These are phyloP conservation scores for Metarhizium anisopliae DNA, from an alignment of 2,329 filamentous ascomycete species.

Conservation along the genomic window DNA sequence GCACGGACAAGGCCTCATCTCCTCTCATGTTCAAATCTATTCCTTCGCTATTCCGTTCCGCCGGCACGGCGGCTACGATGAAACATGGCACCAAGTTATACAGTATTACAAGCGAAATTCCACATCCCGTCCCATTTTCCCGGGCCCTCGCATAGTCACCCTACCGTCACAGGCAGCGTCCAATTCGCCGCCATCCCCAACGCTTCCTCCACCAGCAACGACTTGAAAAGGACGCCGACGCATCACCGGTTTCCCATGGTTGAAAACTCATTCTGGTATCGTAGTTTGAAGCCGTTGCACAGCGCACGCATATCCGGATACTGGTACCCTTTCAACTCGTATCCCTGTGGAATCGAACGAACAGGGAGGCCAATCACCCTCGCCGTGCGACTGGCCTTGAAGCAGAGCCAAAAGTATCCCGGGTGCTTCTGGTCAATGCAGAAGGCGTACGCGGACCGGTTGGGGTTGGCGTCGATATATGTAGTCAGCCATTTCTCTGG, in stretches of 20 bases:
- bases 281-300: slow-evolving; percentile 93
- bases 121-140: background rate
- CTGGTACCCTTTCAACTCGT: slow-evolving; percentile 76
- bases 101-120: background rate
- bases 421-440: slow-evolving; percentile 88
- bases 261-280: slow-evolving; percentile 57
- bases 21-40: background rate
- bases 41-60: background rate
- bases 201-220: no score
- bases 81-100: background rate
- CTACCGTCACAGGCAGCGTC: background rate
- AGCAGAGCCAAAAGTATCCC: slow-evolving; percentile 92
- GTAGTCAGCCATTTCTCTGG: slow-evolving; percentile 91
- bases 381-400: slow-evolving; percentile 78
- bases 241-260: slow-evolving; percentile 42
- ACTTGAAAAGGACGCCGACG: background rate
- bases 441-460: slow-evolving; percentile 88
- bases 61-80: background rate
- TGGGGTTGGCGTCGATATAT: slow-evolving; percentile 93
- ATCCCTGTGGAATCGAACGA: slow-evolving; percentile 86
- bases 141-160: background rate
- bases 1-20: no score
- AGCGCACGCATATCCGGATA: slow-evolving; percentile 94
- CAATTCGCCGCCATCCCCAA: no score
- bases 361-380: slow-evolving; percentile 72